Conservation (phyloP, 2,329 filamentous ascomycete species). For the Zasmidium citrigriseum region DNA sequence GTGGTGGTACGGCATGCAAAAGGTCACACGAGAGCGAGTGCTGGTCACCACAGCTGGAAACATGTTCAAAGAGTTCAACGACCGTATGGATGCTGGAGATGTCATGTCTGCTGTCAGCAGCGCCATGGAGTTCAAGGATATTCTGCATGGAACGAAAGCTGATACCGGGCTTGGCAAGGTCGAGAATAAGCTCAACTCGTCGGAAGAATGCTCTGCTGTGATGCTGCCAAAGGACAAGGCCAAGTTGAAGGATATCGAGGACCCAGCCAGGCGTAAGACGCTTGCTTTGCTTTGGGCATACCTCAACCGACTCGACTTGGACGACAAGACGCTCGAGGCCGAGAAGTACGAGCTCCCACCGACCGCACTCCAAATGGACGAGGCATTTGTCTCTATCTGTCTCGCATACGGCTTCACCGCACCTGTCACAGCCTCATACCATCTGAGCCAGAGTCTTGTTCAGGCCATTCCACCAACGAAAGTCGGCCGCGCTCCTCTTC, state of each 20-base stretch:
- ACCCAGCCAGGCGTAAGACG: slow-evolving; percentile 78
- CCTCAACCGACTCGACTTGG: slow-evolving; percentile 81
- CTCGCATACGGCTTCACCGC: slow-evolving; percentile 83
- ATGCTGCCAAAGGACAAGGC: slow-evolving; percentile 73
- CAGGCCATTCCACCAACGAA: slow-evolving; percentile 87
- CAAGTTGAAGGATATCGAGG: slow-evolving; percentile 77
- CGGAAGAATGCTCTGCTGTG: slow-evolving; percentile 55
- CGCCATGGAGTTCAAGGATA: slow-evolving; percentile 79
- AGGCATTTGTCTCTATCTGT: slow-evolving; percentile 82
- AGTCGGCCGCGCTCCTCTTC: slow-evolving; percentile 59
- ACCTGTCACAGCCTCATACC: slow-evolving; percentile 80
- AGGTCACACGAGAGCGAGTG: slow-evolving; percentile 89
- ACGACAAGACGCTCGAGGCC: slow-evolving; percentile 73
- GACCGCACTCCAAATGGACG: slow-evolving; percentile 79
- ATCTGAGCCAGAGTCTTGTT: slow-evolving; percentile 80
- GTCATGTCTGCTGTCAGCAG: slow-evolving; percentile 79
- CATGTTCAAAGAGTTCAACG: slow-evolving; percentile 89
- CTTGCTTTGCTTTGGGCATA: slow-evolving; percentile 94
- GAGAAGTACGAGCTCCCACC: slow-evolving; percentile 90
- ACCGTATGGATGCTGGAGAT: slow-evolving; percentile 76
- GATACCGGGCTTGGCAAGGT: slow-evolving; percentile 80
- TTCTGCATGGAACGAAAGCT: slow-evolving; percentile 74
- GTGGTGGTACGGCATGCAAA: slow-evolving; percentile 98
- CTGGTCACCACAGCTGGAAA: slow-evolving; percentile 91
- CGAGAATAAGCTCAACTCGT: slow-evolving; percentile 72